Evolutionary conservation across 2,329 filamentous ascomycete species (phyloP).

Genomic region (Fusarium mangiferae): DNA sequence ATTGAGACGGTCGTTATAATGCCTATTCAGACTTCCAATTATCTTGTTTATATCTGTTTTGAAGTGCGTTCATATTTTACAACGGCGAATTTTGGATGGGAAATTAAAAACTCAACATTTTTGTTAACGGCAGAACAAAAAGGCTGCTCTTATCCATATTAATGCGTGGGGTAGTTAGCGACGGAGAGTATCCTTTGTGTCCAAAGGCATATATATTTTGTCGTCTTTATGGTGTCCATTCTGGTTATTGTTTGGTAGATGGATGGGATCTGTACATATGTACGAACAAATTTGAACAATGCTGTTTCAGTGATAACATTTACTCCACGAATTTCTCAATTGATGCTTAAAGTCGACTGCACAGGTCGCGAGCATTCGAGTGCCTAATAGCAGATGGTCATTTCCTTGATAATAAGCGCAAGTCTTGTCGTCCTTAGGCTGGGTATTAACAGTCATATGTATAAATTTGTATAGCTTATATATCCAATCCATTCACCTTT

Average conservation of each 20-base stretch:
- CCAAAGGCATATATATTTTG: conserved; percentile 6
- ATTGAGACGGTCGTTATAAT: conserved; percentile 33
- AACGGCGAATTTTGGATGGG: conserved; percentile 39
- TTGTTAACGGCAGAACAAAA: conserved; percentile 18
- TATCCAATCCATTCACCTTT: background rate
- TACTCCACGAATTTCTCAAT: background rate
- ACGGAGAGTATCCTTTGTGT: conserved; percentile 23
- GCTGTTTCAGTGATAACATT: background rate
- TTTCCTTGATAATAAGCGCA: background rate
- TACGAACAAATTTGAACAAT: conserved; percentile 42
- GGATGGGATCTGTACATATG: conserved; percentile 37
- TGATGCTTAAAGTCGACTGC: background rate
- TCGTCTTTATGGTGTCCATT: conserved; percentile 35
- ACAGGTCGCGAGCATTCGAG: background rate
- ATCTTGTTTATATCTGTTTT: conserved; percentile 20
- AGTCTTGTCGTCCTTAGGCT: conserved; percentile 11
- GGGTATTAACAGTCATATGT: conserved; percentile 32
- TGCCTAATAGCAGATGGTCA: background rate
- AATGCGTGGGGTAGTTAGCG: conserved; percentile 37
- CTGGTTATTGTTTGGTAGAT: conserved; percentile 28
- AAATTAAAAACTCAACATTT: conserved; percentile 39
- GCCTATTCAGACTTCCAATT: conserved; percentile 24
- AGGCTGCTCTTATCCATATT: conserved; percentile 39
- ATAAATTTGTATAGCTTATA: conserved; percentile 7
- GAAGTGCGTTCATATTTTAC: conserved; percentile 8